phyloP scores from a whole-genome alignment of 352 stramenopile genomes.

The Phytophthora lateralis region DNA sequence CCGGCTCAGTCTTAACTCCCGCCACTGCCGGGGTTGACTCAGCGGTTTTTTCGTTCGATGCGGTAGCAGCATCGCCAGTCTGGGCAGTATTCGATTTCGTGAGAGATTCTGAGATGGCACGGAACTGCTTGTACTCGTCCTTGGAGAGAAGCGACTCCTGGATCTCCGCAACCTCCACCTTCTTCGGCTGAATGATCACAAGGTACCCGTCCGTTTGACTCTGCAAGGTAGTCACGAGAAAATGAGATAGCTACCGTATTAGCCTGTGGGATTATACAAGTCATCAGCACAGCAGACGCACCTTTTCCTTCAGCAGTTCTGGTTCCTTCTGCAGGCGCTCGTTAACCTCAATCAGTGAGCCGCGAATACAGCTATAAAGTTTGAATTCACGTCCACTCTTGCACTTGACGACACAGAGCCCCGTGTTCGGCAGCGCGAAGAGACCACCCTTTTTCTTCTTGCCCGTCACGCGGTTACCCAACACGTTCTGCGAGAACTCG shows the following conservation, averaged over 20 bases:
- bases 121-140: conserved; percentile 77
- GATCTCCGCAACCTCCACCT: conserved; percentile 77
- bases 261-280: not conserved
- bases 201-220: conserved; percentile 78
- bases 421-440: conserved; percentile 71
- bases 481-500: conserved; percentile 66
- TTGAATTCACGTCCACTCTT: conserved; percentile 63
- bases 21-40: not conserved
- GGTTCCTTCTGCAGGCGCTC: conserved; percentile 63
- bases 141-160: conserved; percentile 83
- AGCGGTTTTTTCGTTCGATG: conserved; percentile 3
- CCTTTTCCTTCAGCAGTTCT: conserved; percentile 64
- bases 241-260: not conserved
- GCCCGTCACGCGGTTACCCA: conserved; percentile 75
- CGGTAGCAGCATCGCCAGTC: not conserved
- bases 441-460: conserved; percentile 90
- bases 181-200: conserved; percentile 85
- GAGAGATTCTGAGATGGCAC: conserved; percentile 40
- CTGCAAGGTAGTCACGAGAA: conserved; percentile 30
- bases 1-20: not conserved
- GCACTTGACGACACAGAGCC: conserved; percentile 72
- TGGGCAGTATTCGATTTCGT: not conserved
- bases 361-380: conserved; percentile 83
- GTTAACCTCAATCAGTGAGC: conserved; percentile 82
- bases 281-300: conserved; percentile 4